phyloP scores from a whole-genome alignment of 495 filamentous ascomycete species.

The Parmelia sp. region DNA sequence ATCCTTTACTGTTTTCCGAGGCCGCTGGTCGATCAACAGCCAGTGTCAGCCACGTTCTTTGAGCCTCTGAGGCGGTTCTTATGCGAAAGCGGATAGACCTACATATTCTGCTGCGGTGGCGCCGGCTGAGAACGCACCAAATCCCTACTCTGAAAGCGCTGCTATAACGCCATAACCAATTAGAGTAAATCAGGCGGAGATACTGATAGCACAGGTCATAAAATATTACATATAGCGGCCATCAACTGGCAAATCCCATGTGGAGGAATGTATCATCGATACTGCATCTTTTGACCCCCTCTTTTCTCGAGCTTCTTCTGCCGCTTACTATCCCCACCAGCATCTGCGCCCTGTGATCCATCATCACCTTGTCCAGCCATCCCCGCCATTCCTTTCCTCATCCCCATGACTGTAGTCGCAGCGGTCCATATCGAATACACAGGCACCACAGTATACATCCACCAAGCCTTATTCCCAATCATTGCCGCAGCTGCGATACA shows the following conservation, averaged over 20 bases:
- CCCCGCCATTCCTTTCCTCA: conserved; percentile 60
- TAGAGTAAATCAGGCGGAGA: background rate
- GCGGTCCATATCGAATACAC: conserved; percentile 62
- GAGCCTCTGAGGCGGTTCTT: background rate
- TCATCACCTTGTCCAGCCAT: conserved; percentile 37
- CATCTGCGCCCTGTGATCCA: conserved; percentile 16
- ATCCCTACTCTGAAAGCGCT: background rate
- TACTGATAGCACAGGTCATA: background rate
- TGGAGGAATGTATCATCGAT: conserved; percentile 30
- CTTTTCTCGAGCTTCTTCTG: conserved; percentile 60
- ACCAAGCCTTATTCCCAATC: conserved; percentile 72
- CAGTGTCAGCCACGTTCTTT: background rate
- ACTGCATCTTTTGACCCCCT: conserved; percentile 44
- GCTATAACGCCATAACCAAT: background rate
- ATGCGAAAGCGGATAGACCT: background rate
- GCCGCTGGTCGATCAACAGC: background rate
- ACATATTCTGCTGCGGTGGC: background rate
- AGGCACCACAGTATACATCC: conserved; percentile 64
- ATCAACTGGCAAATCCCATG: background rate
- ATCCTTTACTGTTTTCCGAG: background rate
- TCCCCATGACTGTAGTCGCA: conserved; percentile 56
- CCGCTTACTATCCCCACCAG: conserved; percentile 46
- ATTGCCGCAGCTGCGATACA: conserved; percentile 57
- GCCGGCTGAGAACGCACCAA: background rate
- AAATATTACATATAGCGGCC: background rate